phyloP scores from a whole-genome alignment of 2,329 filamentous ascomycete genomes.

The Diaporthe capsici region DNA sequence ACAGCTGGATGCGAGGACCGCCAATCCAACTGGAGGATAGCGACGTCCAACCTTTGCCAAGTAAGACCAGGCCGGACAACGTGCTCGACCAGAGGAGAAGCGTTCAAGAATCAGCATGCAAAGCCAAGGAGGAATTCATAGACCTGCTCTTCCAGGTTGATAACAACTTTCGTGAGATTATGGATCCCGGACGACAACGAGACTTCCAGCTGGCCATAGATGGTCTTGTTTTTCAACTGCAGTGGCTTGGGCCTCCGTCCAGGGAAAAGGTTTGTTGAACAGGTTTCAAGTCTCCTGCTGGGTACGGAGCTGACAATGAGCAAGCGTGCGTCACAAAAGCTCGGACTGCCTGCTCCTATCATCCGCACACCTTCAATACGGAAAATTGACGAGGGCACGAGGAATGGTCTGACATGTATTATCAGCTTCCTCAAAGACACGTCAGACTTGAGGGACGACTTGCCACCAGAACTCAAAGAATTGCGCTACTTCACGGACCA shows the following conservation, averaged over 20 bases:
- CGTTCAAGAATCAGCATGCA: background rate
- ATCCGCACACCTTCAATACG: background rate
- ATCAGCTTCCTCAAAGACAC: background rate
- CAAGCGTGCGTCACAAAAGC: background rate
- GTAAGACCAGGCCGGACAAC: background rate
- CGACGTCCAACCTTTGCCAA: background rate
- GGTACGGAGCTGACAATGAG: background rate
- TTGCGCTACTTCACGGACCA: background rate
- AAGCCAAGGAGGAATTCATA: background rate
- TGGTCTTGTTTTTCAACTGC: background rate
- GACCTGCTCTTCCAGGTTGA: background rate
- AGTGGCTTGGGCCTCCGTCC: background rate
- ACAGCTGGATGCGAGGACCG: background rate
- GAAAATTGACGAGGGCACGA: background rate
- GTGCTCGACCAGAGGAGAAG: background rate
- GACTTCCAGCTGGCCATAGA: background rate
- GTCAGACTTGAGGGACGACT: background rate
- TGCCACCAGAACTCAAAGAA: background rate
- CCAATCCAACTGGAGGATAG: background rate
- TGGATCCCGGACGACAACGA: background rate
- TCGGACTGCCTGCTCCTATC: background rate
- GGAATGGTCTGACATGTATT: background rate
- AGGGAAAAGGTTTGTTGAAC: background rate
- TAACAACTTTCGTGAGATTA: background rate
- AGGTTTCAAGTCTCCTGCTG: background rate